These are phyloP conservation scores for Lachancea thermotolerans DNA, from an alignment of 805 yeast genomes.

Conservation along the genomic window DNA sequence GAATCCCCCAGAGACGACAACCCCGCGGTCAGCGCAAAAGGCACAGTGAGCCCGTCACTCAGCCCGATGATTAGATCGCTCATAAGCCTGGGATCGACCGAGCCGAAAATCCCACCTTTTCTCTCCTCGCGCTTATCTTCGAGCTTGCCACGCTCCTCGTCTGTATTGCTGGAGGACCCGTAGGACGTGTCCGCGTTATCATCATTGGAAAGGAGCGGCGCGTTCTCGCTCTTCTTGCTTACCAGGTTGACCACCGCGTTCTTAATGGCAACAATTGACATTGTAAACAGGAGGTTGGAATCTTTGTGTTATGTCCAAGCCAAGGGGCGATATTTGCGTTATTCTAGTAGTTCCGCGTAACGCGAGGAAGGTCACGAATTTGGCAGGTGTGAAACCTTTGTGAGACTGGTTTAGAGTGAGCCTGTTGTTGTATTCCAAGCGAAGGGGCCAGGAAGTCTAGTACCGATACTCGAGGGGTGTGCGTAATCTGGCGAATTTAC, in stretches of 20 bases:
- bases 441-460: no score
- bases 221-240: constrained; percentile 9
- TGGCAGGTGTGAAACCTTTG: no score
- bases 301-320: background rate
- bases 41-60: constrained; percentile 93
- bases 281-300: constrained; percentile 1
- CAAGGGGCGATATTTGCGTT: background rate
- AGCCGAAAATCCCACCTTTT: constrained; percentile 37
- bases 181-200: constrained; percentile 12
- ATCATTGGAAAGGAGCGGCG: constrained; percentile 17
- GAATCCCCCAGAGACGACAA: constrained; percentile 85
- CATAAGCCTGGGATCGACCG: constrained; percentile 85
- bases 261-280: constrained; percentile 30
- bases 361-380: no score
- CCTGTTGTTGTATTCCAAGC: no score
- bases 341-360: background rate
- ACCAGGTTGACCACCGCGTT: constrained; percentile 21
- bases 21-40: constrained; percentile 98
- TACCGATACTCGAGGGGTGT: no score
- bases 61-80: constrained; percentile 90
- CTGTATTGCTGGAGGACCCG: constrained; percentile 1
- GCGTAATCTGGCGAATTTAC: background rate
- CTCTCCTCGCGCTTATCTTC: constrained; percentile 7
- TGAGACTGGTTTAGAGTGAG: no score
- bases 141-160: constrained; percentile 9